Conservation (phyloP, 2,329 filamentous ascomycete genomes). For the Ceratocystis colombiana region DNA sequence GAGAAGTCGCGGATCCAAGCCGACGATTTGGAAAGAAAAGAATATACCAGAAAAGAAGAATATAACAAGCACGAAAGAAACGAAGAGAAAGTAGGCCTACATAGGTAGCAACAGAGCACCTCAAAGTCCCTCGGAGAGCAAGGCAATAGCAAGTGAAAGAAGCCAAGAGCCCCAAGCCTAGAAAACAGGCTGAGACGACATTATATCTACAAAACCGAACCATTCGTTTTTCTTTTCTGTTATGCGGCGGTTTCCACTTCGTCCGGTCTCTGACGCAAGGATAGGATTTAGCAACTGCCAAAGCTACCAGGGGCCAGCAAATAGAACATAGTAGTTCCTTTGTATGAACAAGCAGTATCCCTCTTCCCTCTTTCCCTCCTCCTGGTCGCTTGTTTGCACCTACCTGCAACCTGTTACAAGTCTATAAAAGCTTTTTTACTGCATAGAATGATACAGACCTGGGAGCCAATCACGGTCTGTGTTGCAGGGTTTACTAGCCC, state of each 20-base stretch:
- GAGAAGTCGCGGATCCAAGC: conserved; percentile 13
- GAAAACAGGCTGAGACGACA: neutral
- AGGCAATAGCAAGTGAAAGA: no score
- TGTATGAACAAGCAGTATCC: neutral
- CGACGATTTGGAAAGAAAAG: conserved; percentile 18
- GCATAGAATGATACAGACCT: neutral
- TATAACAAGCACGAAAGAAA: neutral
- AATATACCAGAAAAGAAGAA: conserved; percentile 2
- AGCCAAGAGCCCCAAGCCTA: neutral
- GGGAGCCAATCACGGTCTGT: conserved; percentile 5
- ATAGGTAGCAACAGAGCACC: neutral
- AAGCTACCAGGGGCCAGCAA: neutral
- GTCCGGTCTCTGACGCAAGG: conserved; percentile 1
- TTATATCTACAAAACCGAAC: neutral
- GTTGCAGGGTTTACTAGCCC: neutral
- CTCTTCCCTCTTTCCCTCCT: neutral
- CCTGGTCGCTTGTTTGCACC: neutral
- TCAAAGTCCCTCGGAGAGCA: neutral
- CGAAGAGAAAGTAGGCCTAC: neutral
- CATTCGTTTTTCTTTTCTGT: neutral
- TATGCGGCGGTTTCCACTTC: neutral
- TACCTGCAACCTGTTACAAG: conserved; percentile 6
- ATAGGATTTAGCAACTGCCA: conserved; percentile 12
- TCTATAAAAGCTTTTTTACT: neutral
- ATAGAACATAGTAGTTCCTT: neutral